Evolutionary conservation across 345 rosid genomes (phyloP).

Genomic region (Zanthoxylum bungeanum): DNA sequence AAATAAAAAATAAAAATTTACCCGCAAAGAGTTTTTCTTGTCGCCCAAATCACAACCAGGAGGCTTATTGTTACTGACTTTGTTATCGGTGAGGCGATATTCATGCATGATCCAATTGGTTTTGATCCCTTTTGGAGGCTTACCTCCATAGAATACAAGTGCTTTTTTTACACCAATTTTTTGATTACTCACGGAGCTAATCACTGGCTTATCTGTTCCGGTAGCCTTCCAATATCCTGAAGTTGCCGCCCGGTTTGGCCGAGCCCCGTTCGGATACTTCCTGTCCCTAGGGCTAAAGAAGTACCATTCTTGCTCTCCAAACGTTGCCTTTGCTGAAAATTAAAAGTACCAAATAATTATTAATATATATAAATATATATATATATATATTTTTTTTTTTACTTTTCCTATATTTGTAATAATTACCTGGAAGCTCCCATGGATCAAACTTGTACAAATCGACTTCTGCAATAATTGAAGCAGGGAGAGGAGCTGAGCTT

Average conservation of each 20-base stretch:
- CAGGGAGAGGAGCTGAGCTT: conserved; percentile 70
- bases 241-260: conserved; percentile 95
- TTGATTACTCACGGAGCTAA: conserved; percentile 54
- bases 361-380: no score
- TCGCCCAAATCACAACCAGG: conserved; percentile 60
- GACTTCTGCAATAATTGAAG: conserved; percentile 81
- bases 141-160: conserved; percentile 86
- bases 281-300: conserved; percentile 94
- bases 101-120: conserved; percentile 99
- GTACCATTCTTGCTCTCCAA: conserved; percentile 98
- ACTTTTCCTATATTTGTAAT: no score
- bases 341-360: no score
- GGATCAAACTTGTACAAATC: conserved; percentile 96
- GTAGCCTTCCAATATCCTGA: conserved; percentile 99
- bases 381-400: no score
- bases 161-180: conserved; percentile 94
- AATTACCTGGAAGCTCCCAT: conserved; percentile 89
- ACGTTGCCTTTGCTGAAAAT: conserved; percentile 71
- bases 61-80: conserved; percentile 52
- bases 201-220: conserved; percentile 91
- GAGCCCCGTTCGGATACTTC: conserved; percentile 94
- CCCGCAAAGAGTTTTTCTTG: conserved; percentile 88
- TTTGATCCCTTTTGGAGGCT: conserved; percentile 97
- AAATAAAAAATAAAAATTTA: no score
- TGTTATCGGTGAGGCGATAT: conserved; percentile 61